Conservation (phyloP, 116 monocot species). For the Zostera marina region DNA sequence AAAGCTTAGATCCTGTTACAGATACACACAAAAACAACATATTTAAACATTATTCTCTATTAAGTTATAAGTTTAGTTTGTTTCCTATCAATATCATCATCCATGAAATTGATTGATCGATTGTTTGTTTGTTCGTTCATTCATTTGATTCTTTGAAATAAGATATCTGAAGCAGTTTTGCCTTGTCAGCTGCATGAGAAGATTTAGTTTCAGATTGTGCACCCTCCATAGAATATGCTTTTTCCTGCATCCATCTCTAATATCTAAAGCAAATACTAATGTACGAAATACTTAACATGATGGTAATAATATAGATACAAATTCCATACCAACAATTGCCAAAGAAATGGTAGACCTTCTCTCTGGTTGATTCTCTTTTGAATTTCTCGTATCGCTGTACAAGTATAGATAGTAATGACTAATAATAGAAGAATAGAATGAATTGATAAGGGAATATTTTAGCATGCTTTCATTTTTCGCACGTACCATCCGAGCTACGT, state of each 20-base stretch:
- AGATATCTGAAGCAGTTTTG: slow-evolving; percentile 30
- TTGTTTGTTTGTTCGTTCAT: too few species aligned
- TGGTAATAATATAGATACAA: too few species aligned
- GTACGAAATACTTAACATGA: too few species aligned
- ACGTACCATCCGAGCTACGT: slow-evolving; percentile 34
- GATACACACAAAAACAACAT: too few species aligned
- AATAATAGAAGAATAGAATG: not conserved
- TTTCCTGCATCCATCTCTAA: slow-evolving; percentile 12
- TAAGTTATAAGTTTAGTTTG: too few species aligned
- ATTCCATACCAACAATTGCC: slow-evolving; percentile 53
- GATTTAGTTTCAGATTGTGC: slow-evolving; percentile 10
- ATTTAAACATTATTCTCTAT: too few species aligned
- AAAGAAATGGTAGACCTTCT: slow-evolving; percentile 48
- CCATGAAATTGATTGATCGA: too few species aligned
- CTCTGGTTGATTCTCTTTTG: slow-evolving; percentile 35
- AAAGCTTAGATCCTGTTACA: too few species aligned
- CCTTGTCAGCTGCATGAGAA: slow-evolving; percentile 22
- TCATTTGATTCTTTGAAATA: slow-evolving; percentile 20
- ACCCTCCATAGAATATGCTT: slow-evolving; percentile 33
- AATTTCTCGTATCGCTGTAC: slow-evolving; percentile 38
- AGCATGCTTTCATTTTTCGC: not conserved
- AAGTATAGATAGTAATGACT: not conserved
- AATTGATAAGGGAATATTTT: not conserved
- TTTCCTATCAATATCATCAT: too few species aligned
- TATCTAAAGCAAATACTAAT: too few species aligned